These are phyloP conservation scores for Geoglossum cookeanum DNA, from an alignment of 2,329 filamentous ascomycete genomes.

Conservation along the genomic window DNA sequence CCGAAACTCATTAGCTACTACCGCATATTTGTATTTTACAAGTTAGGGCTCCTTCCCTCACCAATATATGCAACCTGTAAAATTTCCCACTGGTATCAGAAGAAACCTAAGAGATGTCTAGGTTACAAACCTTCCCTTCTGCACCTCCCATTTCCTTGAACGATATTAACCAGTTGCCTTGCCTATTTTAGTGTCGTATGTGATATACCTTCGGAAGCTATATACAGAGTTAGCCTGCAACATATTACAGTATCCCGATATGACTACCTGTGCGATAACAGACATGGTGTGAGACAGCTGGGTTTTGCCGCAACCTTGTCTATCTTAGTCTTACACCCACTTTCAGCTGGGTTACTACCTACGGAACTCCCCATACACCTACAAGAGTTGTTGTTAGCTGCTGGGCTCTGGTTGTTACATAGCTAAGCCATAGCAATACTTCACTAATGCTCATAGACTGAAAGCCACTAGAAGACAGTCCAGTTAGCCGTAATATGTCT, in stretches of 20 bases:
- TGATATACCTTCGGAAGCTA: slow-evolving; percentile 27
- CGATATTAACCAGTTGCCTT: slow-evolving; percentile 7
- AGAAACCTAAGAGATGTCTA: neutral
- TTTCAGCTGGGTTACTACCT: slow-evolving; percentile 6
- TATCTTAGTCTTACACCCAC: neutral
- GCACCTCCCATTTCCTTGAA: slow-evolving; percentile 40
- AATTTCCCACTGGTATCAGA: neutral
- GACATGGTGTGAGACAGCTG: slow-evolving; percentile 51
- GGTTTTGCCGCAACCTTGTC: slow-evolving; percentile 42
- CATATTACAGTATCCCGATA: neutral
- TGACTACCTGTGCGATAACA: slow-evolving; percentile 35
- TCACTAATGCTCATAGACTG: slow-evolving; percentile 53
- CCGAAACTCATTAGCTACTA: neutral
- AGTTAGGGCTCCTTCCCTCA: slow-evolving; percentile 22
- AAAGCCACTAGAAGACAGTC: slow-evolving; percentile 32
- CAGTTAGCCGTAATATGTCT: slow-evolving; percentile 4
- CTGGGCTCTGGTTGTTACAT: neutral
- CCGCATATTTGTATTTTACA: too few species aligned
- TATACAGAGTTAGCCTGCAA: neutral
- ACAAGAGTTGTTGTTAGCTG: neutral
- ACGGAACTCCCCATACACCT: slow-evolving; percentile 39
- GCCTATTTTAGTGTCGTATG: slow-evolving; percentile 1
- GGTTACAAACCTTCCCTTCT: slow-evolving; percentile 34
- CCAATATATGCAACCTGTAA: slow-evolving; percentile 40
- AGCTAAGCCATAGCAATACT: slow-evolving; percentile 8